These are phyloP conservation scores for Boechera divaricarpa DNA, from an alignment of 345 rosid genomes.

Conservation along the genomic window DNA sequence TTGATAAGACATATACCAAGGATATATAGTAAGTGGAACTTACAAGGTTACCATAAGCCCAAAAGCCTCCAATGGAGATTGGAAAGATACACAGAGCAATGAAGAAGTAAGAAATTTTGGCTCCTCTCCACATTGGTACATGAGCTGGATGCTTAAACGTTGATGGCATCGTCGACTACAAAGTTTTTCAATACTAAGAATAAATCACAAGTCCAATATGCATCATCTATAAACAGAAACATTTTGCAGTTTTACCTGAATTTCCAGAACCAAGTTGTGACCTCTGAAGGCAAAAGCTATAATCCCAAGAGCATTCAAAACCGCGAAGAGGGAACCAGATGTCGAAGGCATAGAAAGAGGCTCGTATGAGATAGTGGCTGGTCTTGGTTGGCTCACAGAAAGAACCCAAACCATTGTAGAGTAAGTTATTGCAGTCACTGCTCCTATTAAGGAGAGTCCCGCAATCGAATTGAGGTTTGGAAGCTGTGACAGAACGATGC, in stretches of 20 bases:
- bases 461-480: constrained; percentile 98
- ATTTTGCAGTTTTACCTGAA: constrained; percentile 62
- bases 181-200: constrained; percentile 2
- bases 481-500: constrained; percentile 95
- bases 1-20: background rate
- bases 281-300: constrained; percentile 94
- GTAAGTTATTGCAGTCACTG: constrained; percentile 90
- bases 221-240: constrained; percentile 11
- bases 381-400: constrained; percentile 91
- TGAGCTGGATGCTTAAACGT: constrained; percentile 97
- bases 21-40: constrained; percentile 35
- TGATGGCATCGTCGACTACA: constrained; percentile 96
- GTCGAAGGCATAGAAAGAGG: constrained; percentile 71
- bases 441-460: constrained; percentile 92
- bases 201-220: constrained; percentile 1
- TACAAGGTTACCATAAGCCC: constrained; percentile 98
- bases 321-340: constrained; percentile 68
- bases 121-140: constrained; percentile 99
- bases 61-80: constrained; percentile 89
- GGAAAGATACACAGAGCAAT: constrained; percentile 91
- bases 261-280: constrained; percentile 87
- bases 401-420: constrained; percentile 97
- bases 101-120: constrained; percentile 89
- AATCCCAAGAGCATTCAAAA: constrained; percentile 92
- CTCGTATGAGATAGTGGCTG: constrained; percentile 74